phyloP scores from a whole-genome alignment of 495 filamentous ascomycete genomes.

The Copromyces sp. region DNA sequence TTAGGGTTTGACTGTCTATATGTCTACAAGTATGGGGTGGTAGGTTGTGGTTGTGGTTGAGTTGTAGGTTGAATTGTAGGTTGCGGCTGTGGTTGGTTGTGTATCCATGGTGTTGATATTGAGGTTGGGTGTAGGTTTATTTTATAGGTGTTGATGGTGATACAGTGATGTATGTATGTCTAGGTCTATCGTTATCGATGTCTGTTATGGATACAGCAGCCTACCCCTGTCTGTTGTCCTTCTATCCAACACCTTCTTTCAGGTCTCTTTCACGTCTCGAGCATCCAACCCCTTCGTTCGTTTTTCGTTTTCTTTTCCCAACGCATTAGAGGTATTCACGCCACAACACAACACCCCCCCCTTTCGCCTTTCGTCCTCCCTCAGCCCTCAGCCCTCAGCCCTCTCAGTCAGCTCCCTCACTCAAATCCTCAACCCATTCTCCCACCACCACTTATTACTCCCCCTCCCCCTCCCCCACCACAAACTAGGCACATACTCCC shows the following conservation, averaged over 20 bases:
- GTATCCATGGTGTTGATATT: no score
- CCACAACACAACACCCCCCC: background rate
- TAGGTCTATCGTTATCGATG: background rate
- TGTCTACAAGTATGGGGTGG: no score
- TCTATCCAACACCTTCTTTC: background rate
- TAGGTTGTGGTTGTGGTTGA: no score
- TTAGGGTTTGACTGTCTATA: background rate
- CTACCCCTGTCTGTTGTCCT: background rate
- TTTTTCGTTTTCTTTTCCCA: background rate
- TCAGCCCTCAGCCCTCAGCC: background rate
- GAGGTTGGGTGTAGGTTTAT: background rate
- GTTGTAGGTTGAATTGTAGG: no score
- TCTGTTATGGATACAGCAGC: background rate
- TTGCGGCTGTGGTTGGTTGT: no score
- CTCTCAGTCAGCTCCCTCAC: no score
- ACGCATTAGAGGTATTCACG: background rate
- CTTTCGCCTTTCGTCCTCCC: background rate
- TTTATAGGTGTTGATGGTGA: background rate
- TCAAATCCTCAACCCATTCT: conserved; percentile 45
- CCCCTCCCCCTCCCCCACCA: conserved; percentile 40
- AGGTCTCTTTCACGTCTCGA: background rate
- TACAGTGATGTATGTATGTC: background rate
- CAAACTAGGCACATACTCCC: conserved; percentile 34
- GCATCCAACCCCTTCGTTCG: no score
- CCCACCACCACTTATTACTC: conserved; percentile 46